Percentiles rank a stretch among this genome's conserved stretches.
Evolutionary conservation across 2,329 filamentous ascomycete species (phyloP).

Genomic region (Fusarium decemcellulare): DNA sequence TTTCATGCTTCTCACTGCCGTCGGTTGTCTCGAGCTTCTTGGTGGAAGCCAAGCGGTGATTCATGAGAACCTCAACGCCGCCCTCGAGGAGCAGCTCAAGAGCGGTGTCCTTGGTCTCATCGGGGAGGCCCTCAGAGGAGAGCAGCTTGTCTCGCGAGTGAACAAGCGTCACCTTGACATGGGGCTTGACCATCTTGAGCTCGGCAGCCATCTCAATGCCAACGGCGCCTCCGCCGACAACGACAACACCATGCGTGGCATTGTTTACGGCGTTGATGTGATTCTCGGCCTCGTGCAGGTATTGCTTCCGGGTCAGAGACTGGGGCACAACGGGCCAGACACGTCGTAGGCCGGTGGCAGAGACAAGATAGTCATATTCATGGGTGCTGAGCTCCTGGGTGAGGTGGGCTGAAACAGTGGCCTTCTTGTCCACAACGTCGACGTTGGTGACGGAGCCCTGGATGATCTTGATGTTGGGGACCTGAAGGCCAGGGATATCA

Average conservation of each 20-base stretch:
- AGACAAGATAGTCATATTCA: conserved; percentile 82
- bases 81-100: conserved; percentile 70
- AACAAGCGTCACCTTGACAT: conserved; percentile 77
- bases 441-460: conserved; percentile 75
- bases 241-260: conserved; percentile 72
- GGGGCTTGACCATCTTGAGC: conserved; percentile 77
- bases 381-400: conserved; percentile 60
- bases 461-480: conserved; percentile 73
- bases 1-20: conserved; percentile 58
- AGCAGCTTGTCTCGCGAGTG: conserved; percentile 80
- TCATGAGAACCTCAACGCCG: conserved; percentile 76
- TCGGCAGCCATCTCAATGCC: conserved; percentile 88
- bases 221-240: conserved; percentile 85
- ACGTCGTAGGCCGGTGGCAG: conserved; percentile 78
- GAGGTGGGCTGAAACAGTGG: conserved; percentile 66
- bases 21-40: conserved; percentile 61
- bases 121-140: conserved; percentile 79
- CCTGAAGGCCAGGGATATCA: conserved; percentile 76
- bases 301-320: conserved; percentile 72
- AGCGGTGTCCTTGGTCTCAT: conserved; percentile 76
- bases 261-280: conserved; percentile 70
- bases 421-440: conserved; percentile 71
- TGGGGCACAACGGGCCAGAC: conserved; percentile 82
- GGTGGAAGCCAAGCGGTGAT: conserved; percentile 68
- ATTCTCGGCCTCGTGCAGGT: conserved; percentile 71